Evolutionary conservation across 2,329 filamentous ascomycete genomes (phyloP).

Genomic region (Colletotrichum sp.): DNA sequence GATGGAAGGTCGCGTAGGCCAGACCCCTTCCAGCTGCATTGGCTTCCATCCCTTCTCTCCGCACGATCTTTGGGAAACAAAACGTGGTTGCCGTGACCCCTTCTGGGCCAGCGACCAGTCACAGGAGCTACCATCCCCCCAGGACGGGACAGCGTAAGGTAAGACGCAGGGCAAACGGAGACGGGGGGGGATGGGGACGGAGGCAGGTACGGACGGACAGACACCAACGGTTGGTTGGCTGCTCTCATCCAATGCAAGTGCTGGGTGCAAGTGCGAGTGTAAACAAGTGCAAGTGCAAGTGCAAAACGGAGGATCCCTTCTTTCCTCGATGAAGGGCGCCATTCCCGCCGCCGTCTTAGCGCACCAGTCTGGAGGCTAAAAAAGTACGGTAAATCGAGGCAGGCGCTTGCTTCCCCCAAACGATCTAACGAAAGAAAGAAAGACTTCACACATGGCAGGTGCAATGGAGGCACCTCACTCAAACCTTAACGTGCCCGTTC

Average conservation of each 20-base stretch:
- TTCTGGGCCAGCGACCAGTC: not conserved
- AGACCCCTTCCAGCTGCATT: not conserved
- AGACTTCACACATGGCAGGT: constrained; percentile 7
- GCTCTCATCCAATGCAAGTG: not conserved
- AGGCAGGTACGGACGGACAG: not conserved
- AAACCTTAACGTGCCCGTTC: constrained; percentile 4
- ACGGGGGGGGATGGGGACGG: not conserved
- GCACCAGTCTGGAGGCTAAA: not conserved
- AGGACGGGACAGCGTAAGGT: not conserved
- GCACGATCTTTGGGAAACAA: not conserved
- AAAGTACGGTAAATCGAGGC: not conserved
- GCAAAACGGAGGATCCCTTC: not conserved
- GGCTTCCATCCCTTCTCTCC: not conserved
- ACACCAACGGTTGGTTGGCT: not conserved
- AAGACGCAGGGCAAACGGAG: not conserved
- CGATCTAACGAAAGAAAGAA: not conserved
- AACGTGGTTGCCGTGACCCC: not conserved
- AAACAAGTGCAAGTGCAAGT: not conserved
- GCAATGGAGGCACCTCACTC: not conserved
- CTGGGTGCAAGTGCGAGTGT: not conserved
- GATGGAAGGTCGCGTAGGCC: not conserved
- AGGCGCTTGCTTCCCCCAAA: not conserved
- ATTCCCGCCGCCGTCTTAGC: not conserved
- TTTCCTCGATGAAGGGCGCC: not conserved
- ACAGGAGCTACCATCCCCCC: not conserved